Evolutionary conservation across 345 rosid genomes (phyloP).

Genomic region (Alliaria petiolata): DNA sequence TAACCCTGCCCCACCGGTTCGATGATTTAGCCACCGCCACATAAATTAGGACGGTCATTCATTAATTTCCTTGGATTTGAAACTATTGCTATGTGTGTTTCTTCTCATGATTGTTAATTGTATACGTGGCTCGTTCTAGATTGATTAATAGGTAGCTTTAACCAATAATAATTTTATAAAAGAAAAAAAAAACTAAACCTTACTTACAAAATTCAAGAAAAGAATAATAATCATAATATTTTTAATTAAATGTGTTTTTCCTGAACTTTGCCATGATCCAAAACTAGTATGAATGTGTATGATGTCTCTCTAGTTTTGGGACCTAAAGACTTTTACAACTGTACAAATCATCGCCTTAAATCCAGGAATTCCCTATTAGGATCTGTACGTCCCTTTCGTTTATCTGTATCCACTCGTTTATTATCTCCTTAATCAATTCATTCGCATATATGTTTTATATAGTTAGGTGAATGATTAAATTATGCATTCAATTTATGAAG

Average conservation of each 20-base stretch:
- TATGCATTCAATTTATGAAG: not conserved
- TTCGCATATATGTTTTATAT: not conserved
- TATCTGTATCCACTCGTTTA: constrained; percentile 1
- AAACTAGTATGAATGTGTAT: not conserved
- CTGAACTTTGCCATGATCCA: too few species aligned
- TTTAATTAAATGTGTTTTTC: too few species aligned
- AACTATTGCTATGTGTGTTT: too few species aligned
- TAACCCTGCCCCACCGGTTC: constrained; percentile 17
- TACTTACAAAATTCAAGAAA: not conserved
- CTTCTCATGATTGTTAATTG: not conserved
- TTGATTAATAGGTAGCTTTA: not conserved
- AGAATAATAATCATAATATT: too few species aligned
- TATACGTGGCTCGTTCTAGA: not conserved
- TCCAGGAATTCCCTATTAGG: not conserved
- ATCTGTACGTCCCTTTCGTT: constrained; percentile 16
- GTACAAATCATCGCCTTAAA: not conserved
- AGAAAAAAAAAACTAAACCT: not conserved
- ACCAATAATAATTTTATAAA: not conserved
- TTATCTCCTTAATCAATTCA: not conserved
- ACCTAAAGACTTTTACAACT: not conserved
- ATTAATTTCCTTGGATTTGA: not conserved
- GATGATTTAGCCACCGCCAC: constrained; percentile 12
- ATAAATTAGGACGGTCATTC: constrained; percentile 22
- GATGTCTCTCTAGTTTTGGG: not conserved
- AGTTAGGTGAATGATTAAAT: not conserved